Evolutionary conservation across 257 asterid species (phyloP).

Genomic region (Leptodermis oblonga): DNA sequence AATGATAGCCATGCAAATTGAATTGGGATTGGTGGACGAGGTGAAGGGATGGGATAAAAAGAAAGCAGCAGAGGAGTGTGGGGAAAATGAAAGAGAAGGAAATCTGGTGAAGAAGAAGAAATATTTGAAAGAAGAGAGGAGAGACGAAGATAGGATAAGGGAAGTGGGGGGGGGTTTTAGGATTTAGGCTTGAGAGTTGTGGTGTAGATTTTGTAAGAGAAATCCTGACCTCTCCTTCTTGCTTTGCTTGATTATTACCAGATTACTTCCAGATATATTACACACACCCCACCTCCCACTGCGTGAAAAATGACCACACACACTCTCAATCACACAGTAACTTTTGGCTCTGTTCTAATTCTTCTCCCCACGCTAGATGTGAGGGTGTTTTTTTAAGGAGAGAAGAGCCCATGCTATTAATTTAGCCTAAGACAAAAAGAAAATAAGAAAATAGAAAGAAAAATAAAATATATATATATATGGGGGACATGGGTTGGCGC

Average conservation of each 20-base stretch:
- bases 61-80: slow-evolving; percentile 19
- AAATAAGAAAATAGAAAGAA: too few species aligned
- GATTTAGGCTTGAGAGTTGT: slow-evolving; percentile 16
- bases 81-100: too few species aligned
- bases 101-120: slow-evolving; percentile 30
- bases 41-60: slow-evolving; percentile 1
- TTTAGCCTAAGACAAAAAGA: too few species aligned
- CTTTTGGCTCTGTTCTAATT: not conserved
- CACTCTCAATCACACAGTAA: not conserved
- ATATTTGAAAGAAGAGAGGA: too few species aligned
- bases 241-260: slow-evolving; percentile 18
- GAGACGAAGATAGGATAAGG: slow-evolving; percentile 84
- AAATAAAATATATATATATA: not conserved
- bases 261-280: not conserved
- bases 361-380: slow-evolving; percentile 13
- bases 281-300: not conserved
- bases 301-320: not conserved
- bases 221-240: slow-evolving; percentile 73
- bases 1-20: slow-evolving; percentile 30
- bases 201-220: slow-evolving; percentile 39
- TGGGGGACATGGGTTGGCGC: slow-evolving; percentile 12
- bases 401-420: not conserved
- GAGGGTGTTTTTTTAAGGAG: slow-evolving; percentile 38
- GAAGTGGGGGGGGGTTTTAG: too few species aligned
- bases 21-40: not conserved